Base-by-base conservation (phyloP, 2,329 filamentous ascomycete genomes). In the Fusarium sp. region DNA sequence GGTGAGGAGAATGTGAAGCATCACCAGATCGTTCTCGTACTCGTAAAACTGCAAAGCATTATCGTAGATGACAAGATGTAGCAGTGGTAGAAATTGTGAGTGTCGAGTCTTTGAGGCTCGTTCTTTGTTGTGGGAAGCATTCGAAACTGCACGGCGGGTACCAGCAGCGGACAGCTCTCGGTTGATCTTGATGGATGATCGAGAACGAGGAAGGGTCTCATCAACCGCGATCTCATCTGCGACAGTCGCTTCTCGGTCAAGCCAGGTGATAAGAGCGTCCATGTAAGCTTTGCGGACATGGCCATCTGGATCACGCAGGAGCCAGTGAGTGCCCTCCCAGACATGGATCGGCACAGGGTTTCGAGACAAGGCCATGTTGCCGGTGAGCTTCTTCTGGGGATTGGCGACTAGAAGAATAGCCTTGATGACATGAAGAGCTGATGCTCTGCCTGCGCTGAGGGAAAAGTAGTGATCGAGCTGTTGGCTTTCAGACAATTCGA, bases 301-400 rank as follows among this genome's bases (percentile, higher is more conserved):
- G 35, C 91, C 91, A 77, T 95, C 92, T 1, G 91, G 88, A 78
- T 98, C 96, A 40, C 93, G 91, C 22, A 98, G 85, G 52, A 98
- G 89, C 94, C 95, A 98, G 71, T 98, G 95, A 0, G 95, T 98
- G n/a, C 94, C 95, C 82, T 98, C 95, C 97, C 97, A 99, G 0
- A 95, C 93, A 64, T 93, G 90, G 10, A 97, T 88, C 0, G 94
- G 92, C 1, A 97, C 94, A 45, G 88, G 90, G 80, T 93, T 94
- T 72, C 95, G 90, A 7, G 91, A 90, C 61, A 97, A 89, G 33
- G 90, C 90, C 61, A 86, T 88, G 80, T 88, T 91, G 74, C 88
- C 89, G 74, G 85, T 87, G 69, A 88, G 85, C 74, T 88, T 90
- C 25, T 87, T 88, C 74, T 88, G 89, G 47, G 89, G 88, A 78